A percentile compares a stretch with the other conserved stretches of the same genome.
Evolutionary conservation across 164 flowering plant species (phyloP).

Genomic region (Sedum album): DNA sequence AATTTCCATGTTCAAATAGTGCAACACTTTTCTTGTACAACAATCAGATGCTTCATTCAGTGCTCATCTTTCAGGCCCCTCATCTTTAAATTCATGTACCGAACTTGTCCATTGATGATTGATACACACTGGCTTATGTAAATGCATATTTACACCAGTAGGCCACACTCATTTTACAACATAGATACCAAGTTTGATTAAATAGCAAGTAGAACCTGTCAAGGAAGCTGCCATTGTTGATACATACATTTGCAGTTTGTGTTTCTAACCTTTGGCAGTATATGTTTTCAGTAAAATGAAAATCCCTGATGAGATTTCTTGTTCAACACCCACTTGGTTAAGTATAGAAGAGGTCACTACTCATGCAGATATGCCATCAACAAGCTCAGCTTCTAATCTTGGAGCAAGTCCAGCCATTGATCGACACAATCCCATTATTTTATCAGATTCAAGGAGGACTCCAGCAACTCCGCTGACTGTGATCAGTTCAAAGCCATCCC

Average conservation of each 20-base stretch:
- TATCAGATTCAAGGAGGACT: constrained; percentile 10
- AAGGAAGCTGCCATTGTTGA: not conserved
- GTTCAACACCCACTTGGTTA: constrained; percentile 36
- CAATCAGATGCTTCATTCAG: constrained; percentile 18
- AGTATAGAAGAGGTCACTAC: constrained; percentile 22
- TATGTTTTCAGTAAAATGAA: constrained; percentile 19
- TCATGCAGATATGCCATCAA: constrained; percentile 15
- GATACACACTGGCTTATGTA: not conserved
- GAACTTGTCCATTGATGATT: constrained; percentile 1
- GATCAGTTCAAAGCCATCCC: not conserved
- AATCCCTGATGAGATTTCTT: constrained; percentile 32
- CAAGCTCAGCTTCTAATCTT: constrained; percentile 21
- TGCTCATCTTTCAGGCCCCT: constrained; percentile 11
- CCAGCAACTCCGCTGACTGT: not conserved
- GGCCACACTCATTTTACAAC: constrained; percentile 11
- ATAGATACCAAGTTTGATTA: not conserved
- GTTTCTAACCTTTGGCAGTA: not conserved
- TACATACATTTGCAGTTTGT: constrained; percentile 4
- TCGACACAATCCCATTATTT: constrained; percentile 10
- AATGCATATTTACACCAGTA: constrained; percentile 12
- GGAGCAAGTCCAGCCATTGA: constrained; percentile 10
- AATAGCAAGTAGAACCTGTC: not conserved
- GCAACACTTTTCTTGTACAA: not conserved
- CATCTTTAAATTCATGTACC: constrained; percentile 7
- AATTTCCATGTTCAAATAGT: not conserved